Evolutionary conservation across 2,329 filamentous ascomycete genomes (phyloP).

Genomic region (Ophiostoma sp.): DNA sequence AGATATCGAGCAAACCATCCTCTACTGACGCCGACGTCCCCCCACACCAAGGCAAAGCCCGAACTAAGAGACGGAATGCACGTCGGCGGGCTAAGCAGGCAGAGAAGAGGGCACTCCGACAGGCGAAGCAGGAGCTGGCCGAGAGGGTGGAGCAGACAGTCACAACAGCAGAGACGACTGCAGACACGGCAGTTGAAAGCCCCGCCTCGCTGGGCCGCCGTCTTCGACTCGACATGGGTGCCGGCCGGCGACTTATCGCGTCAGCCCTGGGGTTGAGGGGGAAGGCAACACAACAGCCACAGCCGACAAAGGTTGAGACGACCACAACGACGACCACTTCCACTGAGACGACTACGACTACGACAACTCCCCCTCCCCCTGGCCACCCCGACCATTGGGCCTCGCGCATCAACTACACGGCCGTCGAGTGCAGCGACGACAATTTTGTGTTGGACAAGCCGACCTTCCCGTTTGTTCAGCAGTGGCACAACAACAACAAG

Average conservation of each 20-base stretch:
- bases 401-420: slow-evolving; percentile 69
- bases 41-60: slow-evolving; percentile 35
- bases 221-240: slow-evolving; percentile 7
- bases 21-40: background rate
- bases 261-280: background rate
- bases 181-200: background rate
- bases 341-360: background rate
- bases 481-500: slow-evolving; percentile 70
- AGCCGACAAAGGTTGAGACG: background rate
- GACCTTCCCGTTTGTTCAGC: slow-evolving; percentile 85
- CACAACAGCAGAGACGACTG: background rate
- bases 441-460: slow-evolving; percentile 69
- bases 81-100: slow-evolving; percentile 45
- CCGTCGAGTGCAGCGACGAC: slow-evolving; percentile 81
- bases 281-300: background rate
- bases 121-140: background rate
- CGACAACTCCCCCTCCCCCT: background rate
- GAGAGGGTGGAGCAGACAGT: background rate
- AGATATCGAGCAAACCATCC: background rate
- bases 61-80: slow-evolving; percentile 54
- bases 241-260: background rate
- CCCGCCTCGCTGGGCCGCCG: background rate
- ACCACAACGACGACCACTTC: background rate
- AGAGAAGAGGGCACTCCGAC: background rate
- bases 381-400: slow-evolving; percentile 62